These are phyloP conservation scores for Bondarzewia mesenterica DNA, from an alignment of 1,284 basidiomycete genomes.

Conservation along the genomic window DNA sequence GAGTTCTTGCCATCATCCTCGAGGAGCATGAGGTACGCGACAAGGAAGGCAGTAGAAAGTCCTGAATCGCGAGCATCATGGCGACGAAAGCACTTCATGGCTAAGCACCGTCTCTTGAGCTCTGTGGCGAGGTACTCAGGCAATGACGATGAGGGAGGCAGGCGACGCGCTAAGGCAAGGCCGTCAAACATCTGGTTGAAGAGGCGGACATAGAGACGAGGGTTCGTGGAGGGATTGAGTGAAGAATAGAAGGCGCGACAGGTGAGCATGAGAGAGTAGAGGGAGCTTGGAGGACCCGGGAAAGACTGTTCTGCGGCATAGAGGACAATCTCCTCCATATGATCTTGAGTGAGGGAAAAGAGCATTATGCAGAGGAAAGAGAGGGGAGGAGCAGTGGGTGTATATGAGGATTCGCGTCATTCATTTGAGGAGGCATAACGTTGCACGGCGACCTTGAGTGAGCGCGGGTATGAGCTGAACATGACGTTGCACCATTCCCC, in stretches of 20 bases:
- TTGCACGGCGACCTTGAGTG: too few relatives aligned
- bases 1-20: conserved; percentile 50
- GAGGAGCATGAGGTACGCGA: conserved; percentile 53
- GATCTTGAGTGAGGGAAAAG: conserved; percentile 1
- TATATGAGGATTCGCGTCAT: too few relatives aligned
- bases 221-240: conserved; percentile 26
- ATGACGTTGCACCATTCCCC: too few relatives aligned
- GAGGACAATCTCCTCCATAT: conserved; percentile 29
- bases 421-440: too few relatives aligned
- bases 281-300: conserved; percentile 23
- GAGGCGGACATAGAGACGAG: conserved; percentile 37
- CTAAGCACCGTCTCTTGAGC: conserved; percentile 23
- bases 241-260: conserved; percentile 26
- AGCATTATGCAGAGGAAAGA: too few relatives aligned
- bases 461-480: too few relatives aligned
- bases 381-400: too few relatives aligned
- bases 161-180: conserved; percentile 8
- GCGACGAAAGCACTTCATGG: conserved; percentile 33
- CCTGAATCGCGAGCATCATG: conserved; percentile 24
- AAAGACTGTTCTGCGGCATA: conserved; percentile 21
- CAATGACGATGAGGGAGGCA: neutral
- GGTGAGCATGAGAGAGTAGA: conserved; percentile 30
- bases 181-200: conserved; percentile 36
- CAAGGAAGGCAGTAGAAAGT: conserved; percentile 41
- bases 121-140: conserved; percentile 1